These are phyloP conservation scores for Tritrichomonas foetus DNA, from an alignment of 208 protist species.

Conservation along the genomic window DNA sequence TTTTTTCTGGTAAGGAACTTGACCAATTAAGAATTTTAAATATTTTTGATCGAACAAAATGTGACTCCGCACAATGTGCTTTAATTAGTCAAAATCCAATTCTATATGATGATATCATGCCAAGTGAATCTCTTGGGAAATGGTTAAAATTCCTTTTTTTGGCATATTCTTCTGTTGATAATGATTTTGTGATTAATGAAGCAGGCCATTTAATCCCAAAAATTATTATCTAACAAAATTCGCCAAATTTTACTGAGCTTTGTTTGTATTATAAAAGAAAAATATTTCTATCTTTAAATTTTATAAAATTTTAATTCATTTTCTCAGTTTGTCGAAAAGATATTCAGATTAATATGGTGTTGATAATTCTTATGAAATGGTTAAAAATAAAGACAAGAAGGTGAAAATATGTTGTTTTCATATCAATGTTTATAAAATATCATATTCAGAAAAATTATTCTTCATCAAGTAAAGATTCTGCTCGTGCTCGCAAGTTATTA, in stretches of 20 bases:
- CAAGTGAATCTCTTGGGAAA: background rate
- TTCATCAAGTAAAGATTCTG: background rate
- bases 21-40: background rate
- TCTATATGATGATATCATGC: background rate
- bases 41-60: background rate
- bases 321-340: no score
- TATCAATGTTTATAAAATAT: no score
- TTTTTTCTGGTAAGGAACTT: background rate
- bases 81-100: background rate
- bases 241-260: background rate
- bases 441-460: no score
- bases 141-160: conserved; percentile 11
- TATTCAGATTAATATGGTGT: no score
- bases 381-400: no score
- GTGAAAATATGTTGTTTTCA: no score
- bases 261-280: background rate
- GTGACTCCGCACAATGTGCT: background rate
- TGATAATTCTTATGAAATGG: no score
- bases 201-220: background rate
- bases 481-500: background rate
- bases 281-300: no score
- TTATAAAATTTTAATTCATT: no score
- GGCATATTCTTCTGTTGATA: background rate
- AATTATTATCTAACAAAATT: background rate
- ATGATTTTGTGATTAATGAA: background rate